These are phyloP conservation scores for Aspergillus cavernicola DNA, from an alignment of 495 filamentous ascomycete genomes.

Conservation along the genomic window DNA sequence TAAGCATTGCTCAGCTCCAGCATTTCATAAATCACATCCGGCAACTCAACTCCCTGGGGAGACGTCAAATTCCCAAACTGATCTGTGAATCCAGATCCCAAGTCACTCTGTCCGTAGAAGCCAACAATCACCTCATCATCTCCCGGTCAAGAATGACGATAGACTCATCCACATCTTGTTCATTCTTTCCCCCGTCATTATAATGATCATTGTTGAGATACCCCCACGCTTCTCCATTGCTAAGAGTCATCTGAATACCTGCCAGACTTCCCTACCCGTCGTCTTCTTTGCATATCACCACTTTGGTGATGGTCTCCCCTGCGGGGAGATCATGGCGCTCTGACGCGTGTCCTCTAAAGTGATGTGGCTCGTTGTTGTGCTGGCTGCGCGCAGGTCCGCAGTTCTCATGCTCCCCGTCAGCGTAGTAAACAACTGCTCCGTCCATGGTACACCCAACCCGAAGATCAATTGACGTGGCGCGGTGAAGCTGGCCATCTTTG, in stretches of 20 bases:
- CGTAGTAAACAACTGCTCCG: neutral
- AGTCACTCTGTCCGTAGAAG: neutral
- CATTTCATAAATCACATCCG: neutral
- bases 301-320: neutral
- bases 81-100: neutral
- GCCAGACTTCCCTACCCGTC: conserved; percentile 1
- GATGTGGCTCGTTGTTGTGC: neutral
- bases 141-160: neutral
- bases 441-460: neutral
- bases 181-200: neutral
- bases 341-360: neutral
- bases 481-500: neutral
- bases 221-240: neutral
- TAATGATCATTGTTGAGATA: neutral
- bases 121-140: neutral
- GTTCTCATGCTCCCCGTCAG: neutral
- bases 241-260: neutral
- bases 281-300: neutral
- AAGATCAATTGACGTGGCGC: neutral
- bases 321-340: neutral
- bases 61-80: conserved; percentile 1
- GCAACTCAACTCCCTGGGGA: neutral
- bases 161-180: neutral
- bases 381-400: neutral
- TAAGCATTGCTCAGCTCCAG: neutral